These are phyloP conservation scores for Isoetes taiwanensis DNA, from an alignment of 75 land plant species.

Conservation along the genomic window DNA sequence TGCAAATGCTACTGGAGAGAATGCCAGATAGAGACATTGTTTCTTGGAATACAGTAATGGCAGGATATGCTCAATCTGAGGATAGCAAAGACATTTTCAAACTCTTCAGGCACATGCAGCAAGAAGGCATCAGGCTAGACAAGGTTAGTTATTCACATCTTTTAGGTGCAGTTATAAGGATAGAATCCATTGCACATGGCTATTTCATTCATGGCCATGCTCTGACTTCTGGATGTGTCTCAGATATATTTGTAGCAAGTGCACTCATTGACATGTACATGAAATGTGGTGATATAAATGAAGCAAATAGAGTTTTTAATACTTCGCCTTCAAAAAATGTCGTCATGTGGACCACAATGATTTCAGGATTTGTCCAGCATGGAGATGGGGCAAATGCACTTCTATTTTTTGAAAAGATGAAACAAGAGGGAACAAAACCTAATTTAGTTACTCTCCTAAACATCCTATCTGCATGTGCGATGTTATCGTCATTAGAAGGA, in stretches of 20 bases:
- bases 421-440: slow-evolving; percentile 3
- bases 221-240: neutral
- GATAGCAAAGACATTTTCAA: no score
- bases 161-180: no score
- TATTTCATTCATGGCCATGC: neutral
- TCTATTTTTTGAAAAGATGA: neutral
- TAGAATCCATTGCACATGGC: no score
- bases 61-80: no score
- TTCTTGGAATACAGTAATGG: no score
- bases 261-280: slow-evolving; percentile 15
- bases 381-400: slow-evolving; percentile 6
- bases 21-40: no score
- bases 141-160: no score
- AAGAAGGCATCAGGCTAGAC: no score
- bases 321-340: neutral
- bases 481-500: no score
- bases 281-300: neutral
- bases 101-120: no score
- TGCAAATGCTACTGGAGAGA: no score
- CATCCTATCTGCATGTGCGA: no score
- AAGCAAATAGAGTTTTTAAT: slow-evolving; percentile 1
- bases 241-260: neutral
- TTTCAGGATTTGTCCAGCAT: slow-evolving; percentile 9
- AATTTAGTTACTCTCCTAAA: slow-evolving; percentile 4
- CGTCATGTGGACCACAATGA: slow-evolving; percentile 12